phyloP scores from a whole-genome alignment of 345 rosid species.

The Gossypium rotundifolium region DNA sequence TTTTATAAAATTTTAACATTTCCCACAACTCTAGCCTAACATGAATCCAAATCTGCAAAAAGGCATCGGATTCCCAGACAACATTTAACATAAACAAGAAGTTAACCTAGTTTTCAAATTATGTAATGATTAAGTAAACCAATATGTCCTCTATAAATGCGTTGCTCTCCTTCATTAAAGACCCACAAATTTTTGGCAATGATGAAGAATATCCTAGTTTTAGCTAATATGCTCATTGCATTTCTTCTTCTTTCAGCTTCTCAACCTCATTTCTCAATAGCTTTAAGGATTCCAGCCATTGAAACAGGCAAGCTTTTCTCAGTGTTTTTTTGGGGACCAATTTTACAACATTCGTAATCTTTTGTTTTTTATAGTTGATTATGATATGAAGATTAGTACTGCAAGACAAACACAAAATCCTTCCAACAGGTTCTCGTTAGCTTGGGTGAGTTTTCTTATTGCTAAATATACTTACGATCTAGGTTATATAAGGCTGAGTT shows the following conservation, averaged over 20 bases:
- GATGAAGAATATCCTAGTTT: constrained; percentile 8
- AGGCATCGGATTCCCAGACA: constrained; percentile 34
- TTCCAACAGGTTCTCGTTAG: not conserved
- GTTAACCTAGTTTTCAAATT: constrained; percentile 15
- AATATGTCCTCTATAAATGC: constrained; percentile 4
- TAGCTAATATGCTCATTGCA: constrained; percentile 5
- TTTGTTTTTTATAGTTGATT: constrained; percentile 6
- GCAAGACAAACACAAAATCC: constrained; percentile 1
- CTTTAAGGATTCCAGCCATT: not conserved
- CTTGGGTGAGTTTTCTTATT: constrained; percentile 8
- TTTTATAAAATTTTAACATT: not conserved
- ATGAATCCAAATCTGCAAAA: not conserved
- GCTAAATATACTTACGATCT: not conserved
- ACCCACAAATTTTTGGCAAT: not conserved
- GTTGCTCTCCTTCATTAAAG: not conserved
- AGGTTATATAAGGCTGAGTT: no score
- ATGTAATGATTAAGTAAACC: constrained; percentile 13
- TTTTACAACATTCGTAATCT: not conserved
- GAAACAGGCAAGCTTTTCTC: constrained; percentile 11
- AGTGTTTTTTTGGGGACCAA: not conserved
- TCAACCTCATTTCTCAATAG: not conserved
- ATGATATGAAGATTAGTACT: not conserved
- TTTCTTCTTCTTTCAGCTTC: constrained; percentile 15
- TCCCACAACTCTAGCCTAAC: not conserved
- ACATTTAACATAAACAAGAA: not conserved